Percentiles rank a stretch among this genome's conserved stretches.
Conservation (phyloP, 768 basidiomycete species). For the Russula sp. region DNA sequence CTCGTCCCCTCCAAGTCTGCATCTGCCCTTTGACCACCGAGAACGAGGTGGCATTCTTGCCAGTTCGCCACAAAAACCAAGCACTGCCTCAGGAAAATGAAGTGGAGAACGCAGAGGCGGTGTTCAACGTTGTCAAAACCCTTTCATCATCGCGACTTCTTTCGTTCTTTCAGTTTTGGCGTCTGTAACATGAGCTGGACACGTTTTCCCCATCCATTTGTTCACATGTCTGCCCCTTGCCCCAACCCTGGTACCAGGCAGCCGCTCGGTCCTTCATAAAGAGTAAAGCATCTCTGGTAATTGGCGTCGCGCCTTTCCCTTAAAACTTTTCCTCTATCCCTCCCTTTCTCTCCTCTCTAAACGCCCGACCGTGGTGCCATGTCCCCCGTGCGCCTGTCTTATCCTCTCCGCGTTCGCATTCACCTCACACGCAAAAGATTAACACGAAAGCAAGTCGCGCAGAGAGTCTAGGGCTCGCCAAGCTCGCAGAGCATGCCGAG, state of each 20-base stretch:
- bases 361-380: not conserved
- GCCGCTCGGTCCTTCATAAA: slow-evolving; percentile 16
- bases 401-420: not conserved
- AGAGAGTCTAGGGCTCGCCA: slow-evolving; percentile 61
- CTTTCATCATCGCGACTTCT: not conserved
- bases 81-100: not conserved
- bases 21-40: not conserved
- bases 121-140: not conserved
- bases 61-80: not conserved
- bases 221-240: slow-evolving; percentile 25
- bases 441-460: slow-evolving; percentile 28
- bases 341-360: not conserved
- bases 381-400: slow-evolving; percentile 25
- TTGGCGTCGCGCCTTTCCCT: not conserved
- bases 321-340: not conserved
- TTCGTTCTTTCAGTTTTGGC: not conserved
- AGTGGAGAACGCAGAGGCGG: not conserved
- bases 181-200: slow-evolving; percentile 14
- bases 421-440: slow-evolving; percentile 22
- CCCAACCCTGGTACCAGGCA: slow-evolving; percentile 27
- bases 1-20: not conserved
- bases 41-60: not conserved
- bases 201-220: slow-evolving; percentile 15
- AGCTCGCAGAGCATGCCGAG: slow-evolving; percentile 84
- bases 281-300: slow-evolving; percentile 2